Evolutionary conservation across 2,329 filamentous ascomycete genomes (phyloP).

Genomic region (Aaosphaeria arxii): DNA sequence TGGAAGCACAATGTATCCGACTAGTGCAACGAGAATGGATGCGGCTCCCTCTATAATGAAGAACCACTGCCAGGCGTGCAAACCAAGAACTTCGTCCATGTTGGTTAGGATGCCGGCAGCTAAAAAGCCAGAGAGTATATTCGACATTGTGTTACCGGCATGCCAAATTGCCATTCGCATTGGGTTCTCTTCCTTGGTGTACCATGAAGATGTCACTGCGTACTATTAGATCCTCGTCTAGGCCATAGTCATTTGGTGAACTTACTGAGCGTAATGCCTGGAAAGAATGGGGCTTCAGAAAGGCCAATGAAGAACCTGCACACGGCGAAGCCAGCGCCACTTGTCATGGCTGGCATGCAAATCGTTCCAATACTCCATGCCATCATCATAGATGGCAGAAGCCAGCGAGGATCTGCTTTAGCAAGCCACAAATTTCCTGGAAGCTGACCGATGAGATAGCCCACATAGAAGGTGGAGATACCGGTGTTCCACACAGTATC

Average conservation of each 20-base stretch:
- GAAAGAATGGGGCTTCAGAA: conserved; percentile 39
- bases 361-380: conserved; percentile 45
- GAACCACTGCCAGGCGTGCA: conserved; percentile 44
- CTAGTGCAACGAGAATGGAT: conserved; percentile 40
- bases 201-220: conserved; percentile 42
- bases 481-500: conserved; percentile 37
- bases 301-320: conserved; percentile 40
- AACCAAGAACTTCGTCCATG: conserved; percentile 40
- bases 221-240: no score
- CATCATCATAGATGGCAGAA: conserved; percentile 41
- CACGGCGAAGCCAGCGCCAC: conserved; percentile 32
- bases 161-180: conserved; percentile 47
- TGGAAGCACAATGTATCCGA: conserved; percentile 38
- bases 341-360: conserved; percentile 43
- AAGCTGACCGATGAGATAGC: conserved; percentile 46
- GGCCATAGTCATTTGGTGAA: conserved; percentile 3
- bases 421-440: conserved; percentile 48
- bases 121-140: conserved; percentile 46
- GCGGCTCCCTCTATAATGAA: conserved; percentile 55
- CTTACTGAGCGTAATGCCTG: conserved; percentile 38
- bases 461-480: conserved; percentile 47
- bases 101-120: conserved; percentile 45
- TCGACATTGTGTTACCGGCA: conserved; percentile 46
- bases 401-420: conserved; percentile 32
- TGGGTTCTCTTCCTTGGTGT: conserved; percentile 45